Evolutionary conservation across 2,329 filamentous ascomycete species (phyloP), one percentile per base, ranked within the genome.

Genomic region (Aspergillus melleus): DNA sequence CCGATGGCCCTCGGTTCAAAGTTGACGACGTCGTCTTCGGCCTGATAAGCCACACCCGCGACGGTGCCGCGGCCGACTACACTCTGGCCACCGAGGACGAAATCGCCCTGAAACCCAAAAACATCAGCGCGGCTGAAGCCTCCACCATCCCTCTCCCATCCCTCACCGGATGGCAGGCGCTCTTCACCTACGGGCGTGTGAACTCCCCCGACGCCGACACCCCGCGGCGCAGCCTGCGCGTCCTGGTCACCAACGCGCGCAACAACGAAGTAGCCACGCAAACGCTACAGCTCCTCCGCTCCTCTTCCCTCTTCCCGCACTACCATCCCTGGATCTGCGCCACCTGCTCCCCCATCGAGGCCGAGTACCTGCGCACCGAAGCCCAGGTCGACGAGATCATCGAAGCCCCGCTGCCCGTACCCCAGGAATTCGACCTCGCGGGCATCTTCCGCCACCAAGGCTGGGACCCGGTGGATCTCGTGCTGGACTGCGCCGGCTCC

Each of bases 61-160:
- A 79, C 50, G 78, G 78, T 9, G 77, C 74, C 4, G 77, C 77
- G 1, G 77, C 78, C 4, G 76, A 79, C 52, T 79, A 76, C 47
- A 68, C 71, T 5, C 57, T 79, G 11, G 77, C 72, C 1, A 67
- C 67, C 2, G 76, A 79, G 60, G 59, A 67, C 9, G 77, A 80
- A 61, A 60, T 80, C 24, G 70, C 75, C 12, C 65, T 69, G 32
- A 77, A 76, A 54, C 76, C 76, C 12, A 60, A 56, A n/a, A 78
- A 76, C 59, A 66, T 78, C 29, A 68, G 66, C 19, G 67, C 70
- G 0, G 67, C 66, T 4, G 71, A 75, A 54, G 75, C 75, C 2
- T 72, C 73, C 6, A 72, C 76, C 4, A 67, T 80, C 11, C 76
- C 77, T 0, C 62, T 77, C 5, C 72, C 74, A 2, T 73, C 69